Conservation (phyloP, 1,284 basidiomycete species). For the Leccinum huronense region DNA sequence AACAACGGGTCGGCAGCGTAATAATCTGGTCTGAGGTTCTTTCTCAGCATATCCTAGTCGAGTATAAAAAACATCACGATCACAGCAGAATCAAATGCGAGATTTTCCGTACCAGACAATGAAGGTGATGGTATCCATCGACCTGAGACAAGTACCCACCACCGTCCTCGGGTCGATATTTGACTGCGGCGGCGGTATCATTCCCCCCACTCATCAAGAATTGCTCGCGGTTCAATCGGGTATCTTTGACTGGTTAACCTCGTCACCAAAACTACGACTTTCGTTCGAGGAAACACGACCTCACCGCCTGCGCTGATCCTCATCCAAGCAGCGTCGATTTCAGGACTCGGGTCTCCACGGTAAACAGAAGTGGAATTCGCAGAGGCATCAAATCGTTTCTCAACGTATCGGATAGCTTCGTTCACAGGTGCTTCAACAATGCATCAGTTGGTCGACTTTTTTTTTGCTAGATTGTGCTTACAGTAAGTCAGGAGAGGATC, state of each 20-base stretch:
- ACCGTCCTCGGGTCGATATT: constrained; percentile 5
- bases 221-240: constrained; percentile 4
- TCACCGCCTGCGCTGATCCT: background rate
- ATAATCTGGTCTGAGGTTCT: background rate
- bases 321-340: constrained; percentile 2
- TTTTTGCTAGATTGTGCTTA: background rate
- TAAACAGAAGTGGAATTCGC: constrained; percentile 1
- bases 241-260: background rate
- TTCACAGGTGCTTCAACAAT: background rate
- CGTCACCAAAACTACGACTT: background rate
- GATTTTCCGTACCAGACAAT: constrained; percentile 1
- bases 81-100: background rate
- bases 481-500: constrained; percentile 5
- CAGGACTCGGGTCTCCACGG: constrained; percentile 2
- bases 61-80: background rate
- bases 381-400: constrained; percentile 5
- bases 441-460: background rate
- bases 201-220: constrained; percentile 3
- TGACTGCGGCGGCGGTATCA: constrained; percentile 2
- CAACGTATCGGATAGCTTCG: constrained; percentile 1
- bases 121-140: constrained; percentile 7
- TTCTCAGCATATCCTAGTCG: constrained; percentile 3
- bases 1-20: too few relatives aligned
- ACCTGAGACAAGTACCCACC: constrained; percentile 7
- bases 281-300: too few relatives aligned